A percentile compares a stretch with the other conserved stretches of the same genome.
phyloP scores from a whole-genome alignment of 1,284 basidiomycete genomes.

The Leccinum subrobustum region DNA sequence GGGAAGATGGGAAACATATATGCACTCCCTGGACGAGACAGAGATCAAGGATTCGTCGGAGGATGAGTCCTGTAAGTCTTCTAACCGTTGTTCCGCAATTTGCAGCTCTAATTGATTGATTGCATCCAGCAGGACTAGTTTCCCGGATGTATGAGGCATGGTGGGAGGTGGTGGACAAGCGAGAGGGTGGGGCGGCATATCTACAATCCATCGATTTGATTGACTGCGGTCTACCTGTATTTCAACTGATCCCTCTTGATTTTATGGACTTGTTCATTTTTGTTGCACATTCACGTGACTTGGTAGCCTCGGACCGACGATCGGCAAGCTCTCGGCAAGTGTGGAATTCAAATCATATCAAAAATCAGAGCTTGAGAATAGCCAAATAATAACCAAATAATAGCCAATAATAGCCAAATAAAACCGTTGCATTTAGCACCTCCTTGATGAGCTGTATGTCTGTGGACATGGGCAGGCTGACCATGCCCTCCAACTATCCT shows the following conservation, averaged over 20 bases:
- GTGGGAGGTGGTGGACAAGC: neutral
- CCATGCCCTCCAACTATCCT: no score
- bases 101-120: no score
- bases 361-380: neutral
- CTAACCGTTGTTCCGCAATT: no score
- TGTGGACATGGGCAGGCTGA: no score
- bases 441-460: no score
- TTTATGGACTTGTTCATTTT: neutral
- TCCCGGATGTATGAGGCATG: neutral
- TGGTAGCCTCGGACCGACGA: neutral
- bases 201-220: neutral
- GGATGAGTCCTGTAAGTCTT: no score
- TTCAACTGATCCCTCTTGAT: neutral
- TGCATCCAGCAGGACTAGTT: neutral
- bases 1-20: no score
- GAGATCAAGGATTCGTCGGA: no score
- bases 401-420: no score
- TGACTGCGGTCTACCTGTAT: neutral
- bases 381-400: neutral
- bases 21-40: no score
- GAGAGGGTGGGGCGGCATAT: neutral
- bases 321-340: neutral
- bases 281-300: neutral
- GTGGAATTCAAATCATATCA: neutral
- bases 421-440: no score